A percentile compares a stretch with the other conserved stretches of the same genome.
phyloP scores from a whole-genome alignment of 768 basidiomycete genomes.

The Podaxis mareebaensis region DNA sequence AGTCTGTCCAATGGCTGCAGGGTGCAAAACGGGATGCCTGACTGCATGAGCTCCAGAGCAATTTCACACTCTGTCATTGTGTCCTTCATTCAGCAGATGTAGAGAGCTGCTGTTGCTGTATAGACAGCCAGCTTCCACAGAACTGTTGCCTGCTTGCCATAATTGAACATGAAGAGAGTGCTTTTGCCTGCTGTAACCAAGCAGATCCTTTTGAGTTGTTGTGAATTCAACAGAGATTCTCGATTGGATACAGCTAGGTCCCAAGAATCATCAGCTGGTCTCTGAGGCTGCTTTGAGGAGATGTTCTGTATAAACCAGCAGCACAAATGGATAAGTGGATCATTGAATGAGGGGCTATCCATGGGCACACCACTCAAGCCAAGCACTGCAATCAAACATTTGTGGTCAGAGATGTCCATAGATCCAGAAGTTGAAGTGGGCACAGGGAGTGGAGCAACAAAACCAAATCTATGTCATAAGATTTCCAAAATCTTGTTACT shows the following conservation, averaged over 20 bases:
- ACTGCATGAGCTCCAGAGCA: not conserved
- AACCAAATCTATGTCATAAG: no score
- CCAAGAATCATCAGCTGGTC: not conserved
- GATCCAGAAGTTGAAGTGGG: no score
- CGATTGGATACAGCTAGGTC: not conserved
- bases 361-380: not conserved
- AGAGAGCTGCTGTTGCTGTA: not conserved
- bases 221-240: no score
- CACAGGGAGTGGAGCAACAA: no score
- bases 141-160: not conserved
- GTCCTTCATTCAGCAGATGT: not conserved
- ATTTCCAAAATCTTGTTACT: no score
- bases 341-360: not conserved
- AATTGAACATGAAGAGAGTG: not conserved
- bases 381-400: not conserved
- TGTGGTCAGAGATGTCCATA: no score
- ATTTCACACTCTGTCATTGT: not conserved
- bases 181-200: not conserved
- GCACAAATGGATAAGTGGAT: not conserved
- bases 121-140: slow-evolving; percentile 4
- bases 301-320: not conserved
- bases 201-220: not conserved
- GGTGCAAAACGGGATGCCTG: not conserved
- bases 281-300: not conserved
- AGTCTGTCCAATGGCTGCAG: not conserved